Evolutionary conservation across 2,329 filamentous ascomycete species (phyloP), one percentile per base, ranked within the genome.

Genomic region (Calonectria pseudoreteaudii): DNA sequence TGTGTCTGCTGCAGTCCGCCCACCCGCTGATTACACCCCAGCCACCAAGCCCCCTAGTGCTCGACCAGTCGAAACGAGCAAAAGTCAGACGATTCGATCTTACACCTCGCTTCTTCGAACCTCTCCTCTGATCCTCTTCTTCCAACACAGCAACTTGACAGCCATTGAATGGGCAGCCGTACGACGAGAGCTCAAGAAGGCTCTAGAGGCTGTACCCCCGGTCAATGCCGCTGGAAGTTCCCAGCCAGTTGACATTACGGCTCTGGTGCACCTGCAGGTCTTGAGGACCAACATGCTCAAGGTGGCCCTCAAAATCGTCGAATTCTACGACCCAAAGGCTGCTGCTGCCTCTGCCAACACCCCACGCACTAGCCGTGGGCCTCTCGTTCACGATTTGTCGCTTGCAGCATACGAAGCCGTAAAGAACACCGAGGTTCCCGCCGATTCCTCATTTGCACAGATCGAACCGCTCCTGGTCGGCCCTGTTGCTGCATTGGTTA

Each of bases 91-190:
- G 73, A 89, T 92, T 72, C 92, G 96, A 72, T 92, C 94, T 80
- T 98, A 98, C 86, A 95, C 96, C 66, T 97, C 96, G 60, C 88
- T 98, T 74, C 91, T 98, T 72, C 94, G 94, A 73, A 95, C 95
- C 28, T 93, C 94, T 14, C 95, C 96, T 50, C 86, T 98, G 74
- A 93, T 98, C 78, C 90, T 98, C 73, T 90, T 98, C 81, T 97
- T 98, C 88, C 87, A 93, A 80, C 87, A 93, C 86, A 91, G 91
- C 86, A 92, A 93, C 81, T 86, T 94, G 72, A 91, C 91, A 3
- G 93, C 95, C 4, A 88, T 91, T 16, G 94, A 96, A 77, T 88
- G 87, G 83, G 83, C 86, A 18, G 84, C 86, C 56, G 84, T 87
- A 20, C 84, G 86, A 66, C 81, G 86, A 79, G 86, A 87, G 76